Evolutionary conservation across 768 basidiomycete genomes (phyloP), one percentile per base, ranked within the genome.

Genomic region (Vararia minispora): DNA sequence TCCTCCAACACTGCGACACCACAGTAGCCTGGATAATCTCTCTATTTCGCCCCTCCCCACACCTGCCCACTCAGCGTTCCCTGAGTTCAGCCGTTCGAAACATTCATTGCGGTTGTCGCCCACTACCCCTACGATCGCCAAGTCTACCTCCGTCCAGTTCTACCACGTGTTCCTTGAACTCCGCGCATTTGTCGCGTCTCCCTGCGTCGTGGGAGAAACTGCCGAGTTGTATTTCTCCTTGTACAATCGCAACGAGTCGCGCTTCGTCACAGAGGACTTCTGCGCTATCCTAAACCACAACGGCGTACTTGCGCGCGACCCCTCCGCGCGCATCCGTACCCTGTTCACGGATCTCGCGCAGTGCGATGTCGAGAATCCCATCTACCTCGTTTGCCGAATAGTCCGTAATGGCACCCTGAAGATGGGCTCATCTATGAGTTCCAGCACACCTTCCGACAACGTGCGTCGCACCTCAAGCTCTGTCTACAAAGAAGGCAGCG

Each of bases 241-340:
- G 6, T 98, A 85, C 69, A 85, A 81, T 59, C 81, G 84, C 53
- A 71, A 73, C 35, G 85, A 83, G 35, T 70, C 71, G 4, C 80
- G 85, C 35, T 97, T 92, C 56, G 73, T 98, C 28, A 91, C 90
- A 0, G 94, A 98, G 58, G 94, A 98, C 9, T 94, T 82, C 50
- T 91, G 83, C 52, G 79, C 76, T 8, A 64, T 94, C 29, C 69
- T 97, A 9, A 92, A 94, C 57, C 86, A 92, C 59, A 87, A 94
- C 40, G 94, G 94, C 5, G 82, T 82, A 16, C 68, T 82, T 14
- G 73, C 83, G n/a, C 75, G 84, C 8, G 79, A 90, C 51, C 84
- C 88, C 4, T 59, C 74, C 4, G 71, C 70, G 18, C 72, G 73
- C 21, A 79, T 91, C 26, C 81, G 84, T 34, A 90, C 94, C 0